Percentiles rank a stretch among this genome's conserved stretches.
Conservation (phyloP, 2,329 filamentous ascomycete species). For the Orbilia ellipsospora region DNA sequence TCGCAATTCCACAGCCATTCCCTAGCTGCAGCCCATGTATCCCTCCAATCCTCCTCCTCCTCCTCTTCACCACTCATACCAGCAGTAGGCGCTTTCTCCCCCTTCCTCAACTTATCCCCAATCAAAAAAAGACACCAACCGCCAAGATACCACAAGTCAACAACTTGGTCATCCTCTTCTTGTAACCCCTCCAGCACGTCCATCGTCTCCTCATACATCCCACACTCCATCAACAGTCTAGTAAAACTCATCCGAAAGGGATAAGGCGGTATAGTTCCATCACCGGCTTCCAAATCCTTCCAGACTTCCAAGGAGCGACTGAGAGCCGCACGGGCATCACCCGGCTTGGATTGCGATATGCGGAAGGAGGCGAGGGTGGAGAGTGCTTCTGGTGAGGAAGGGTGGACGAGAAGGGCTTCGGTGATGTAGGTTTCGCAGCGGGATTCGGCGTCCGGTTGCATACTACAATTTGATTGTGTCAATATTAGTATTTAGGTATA, state of each 20-base stretch:
- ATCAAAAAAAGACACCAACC: conserved; percentile 90
- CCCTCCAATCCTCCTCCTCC: conserved; percentile 61
- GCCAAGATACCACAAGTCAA: conserved; percentile 96
- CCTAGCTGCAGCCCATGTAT: conserved; percentile 59
- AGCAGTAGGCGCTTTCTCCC: conserved; percentile 35
- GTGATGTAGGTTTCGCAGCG: conserved; percentile 89
- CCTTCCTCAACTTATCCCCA: conserved; percentile 73
- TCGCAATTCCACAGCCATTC: conserved; percentile 60
- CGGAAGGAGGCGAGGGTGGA: conserved; percentile 94
- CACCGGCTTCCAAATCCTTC: conserved; percentile 72
- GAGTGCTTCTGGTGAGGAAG: conserved; percentile 85
- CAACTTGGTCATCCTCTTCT: conserved; percentile 88
- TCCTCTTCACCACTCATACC: conserved; percentile 61
- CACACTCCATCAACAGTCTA: conserved; percentile 87
- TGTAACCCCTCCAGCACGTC: conserved; percentile 85
- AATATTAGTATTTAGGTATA: background rate
- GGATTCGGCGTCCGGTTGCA: conserved; percentile 88
- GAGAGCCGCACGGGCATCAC: conserved; percentile 83
- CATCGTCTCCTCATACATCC: conserved; percentile 84
- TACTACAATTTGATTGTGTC: conserved; percentile 62
- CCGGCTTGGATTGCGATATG: conserved; percentile 82
- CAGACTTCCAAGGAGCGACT: conserved; percentile 82
- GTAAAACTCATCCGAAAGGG: conserved; percentile 84
- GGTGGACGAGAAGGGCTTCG: conserved; percentile 86
- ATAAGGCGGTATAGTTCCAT: conserved; percentile 78